phyloP scores from a whole-genome alignment of 2,329 filamentous ascomycete species.

The Sclerotinia glacialis region DNA sequence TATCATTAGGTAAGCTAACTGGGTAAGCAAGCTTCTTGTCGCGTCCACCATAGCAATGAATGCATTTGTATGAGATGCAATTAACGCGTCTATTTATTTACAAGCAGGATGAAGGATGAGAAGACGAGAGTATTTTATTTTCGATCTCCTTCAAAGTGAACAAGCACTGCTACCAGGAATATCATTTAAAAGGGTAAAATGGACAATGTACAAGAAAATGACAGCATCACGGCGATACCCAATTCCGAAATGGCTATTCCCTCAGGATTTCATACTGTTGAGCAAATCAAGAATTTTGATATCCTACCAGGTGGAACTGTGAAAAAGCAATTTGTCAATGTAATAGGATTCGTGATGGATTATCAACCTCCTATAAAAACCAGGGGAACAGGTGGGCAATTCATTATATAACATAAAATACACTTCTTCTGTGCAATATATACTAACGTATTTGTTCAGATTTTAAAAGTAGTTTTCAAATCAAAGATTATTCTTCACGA shows the following conservation, averaged over 20 bases:
- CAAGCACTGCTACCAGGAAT: background rate
- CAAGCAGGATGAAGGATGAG: background rate
- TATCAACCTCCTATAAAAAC: conserved; percentile 53
- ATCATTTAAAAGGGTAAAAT: background rate
- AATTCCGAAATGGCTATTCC: conserved; percentile 37
- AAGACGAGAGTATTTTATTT: background rate
- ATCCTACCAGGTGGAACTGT: conserved; percentile 1
- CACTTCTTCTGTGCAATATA: background rate
- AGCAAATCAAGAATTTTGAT: conserved; percentile 39
- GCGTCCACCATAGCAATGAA: background rate
- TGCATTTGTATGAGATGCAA: background rate
- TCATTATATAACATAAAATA: background rate
- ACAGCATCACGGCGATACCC: background rate
- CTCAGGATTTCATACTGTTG: conserved; percentile 45
- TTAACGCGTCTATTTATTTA: conserved; percentile 7
- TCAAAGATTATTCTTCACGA: conserved; percentile 57
- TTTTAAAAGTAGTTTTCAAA: conserved; percentile 57
- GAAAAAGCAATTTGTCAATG: conserved; percentile 45
- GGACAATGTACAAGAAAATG: background rate
- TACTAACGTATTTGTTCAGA: conserved; percentile 44
- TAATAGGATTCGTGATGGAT: conserved; percentile 72
- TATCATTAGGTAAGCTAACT: background rate
- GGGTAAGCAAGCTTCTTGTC: too few species aligned
- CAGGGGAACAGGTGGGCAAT: conserved; percentile 48
- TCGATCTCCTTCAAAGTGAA: background rate